phyloP scores from a whole-genome alignment of 257 asterid species.

The Leptodermis oblonga region DNA sequence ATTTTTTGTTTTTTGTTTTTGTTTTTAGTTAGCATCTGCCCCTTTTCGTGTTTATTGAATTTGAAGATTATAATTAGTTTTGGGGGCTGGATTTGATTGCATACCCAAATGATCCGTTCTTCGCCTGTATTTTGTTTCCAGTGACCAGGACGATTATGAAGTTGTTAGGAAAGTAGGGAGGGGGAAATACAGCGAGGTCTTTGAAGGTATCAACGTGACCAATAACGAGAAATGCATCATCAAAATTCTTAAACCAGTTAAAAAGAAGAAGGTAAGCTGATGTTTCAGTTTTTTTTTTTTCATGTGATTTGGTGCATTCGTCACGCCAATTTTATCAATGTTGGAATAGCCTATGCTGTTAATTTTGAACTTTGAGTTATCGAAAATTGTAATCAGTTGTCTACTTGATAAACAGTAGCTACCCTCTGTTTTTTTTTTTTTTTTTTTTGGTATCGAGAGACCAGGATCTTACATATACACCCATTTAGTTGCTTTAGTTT shows the following conservation, averaged over 20 bases:
- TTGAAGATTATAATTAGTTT: background rate
- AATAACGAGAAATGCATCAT: background rate
- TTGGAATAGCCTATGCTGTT: background rate
- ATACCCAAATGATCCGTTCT: too few species aligned
- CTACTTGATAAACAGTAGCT: background rate
- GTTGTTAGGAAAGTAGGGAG: conserved; percentile 2
- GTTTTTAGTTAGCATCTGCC: too few species aligned
- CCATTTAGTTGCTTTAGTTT: too few species aligned
- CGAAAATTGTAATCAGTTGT: background rate
- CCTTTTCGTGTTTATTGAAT: background rate
- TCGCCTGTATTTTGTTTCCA: background rate
- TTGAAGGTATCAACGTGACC: conserved; percentile 5
- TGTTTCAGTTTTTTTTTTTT: background rate
- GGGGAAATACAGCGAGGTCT: conserved; percentile 5
- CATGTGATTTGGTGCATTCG: background rate
- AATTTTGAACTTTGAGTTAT: background rate
- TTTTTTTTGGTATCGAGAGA: background rate
- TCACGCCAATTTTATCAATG: background rate
- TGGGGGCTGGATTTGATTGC: conserved; percentile 4
- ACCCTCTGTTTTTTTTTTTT: background rate
- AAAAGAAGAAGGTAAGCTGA: conserved; percentile 5
- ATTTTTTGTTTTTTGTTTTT: background rate
- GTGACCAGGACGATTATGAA: conserved; percentile 3
- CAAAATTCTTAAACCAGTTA: background rate
- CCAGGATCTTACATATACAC: background rate